Conservation (phyloP, 129 eudicot genomes). For the Sambucus nigra region DNA sequence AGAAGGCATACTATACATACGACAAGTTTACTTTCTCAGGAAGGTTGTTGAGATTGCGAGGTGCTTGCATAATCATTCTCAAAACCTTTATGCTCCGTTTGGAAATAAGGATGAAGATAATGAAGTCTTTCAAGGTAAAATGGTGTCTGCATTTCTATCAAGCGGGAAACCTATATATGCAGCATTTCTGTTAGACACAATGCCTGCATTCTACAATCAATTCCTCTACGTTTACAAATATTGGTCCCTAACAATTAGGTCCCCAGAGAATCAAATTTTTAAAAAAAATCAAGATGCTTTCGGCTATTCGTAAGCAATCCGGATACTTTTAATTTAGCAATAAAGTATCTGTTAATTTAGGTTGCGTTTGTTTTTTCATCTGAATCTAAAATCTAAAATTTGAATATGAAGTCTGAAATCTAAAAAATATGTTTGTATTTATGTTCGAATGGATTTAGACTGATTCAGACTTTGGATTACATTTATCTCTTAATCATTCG, state of each 20-base stretch:
- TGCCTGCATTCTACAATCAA: slow-evolving; percentile 4
- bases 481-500: too few relatives aligned
- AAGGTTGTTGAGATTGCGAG: slow-evolving; percentile 15
- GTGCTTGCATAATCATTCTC: slow-evolving; percentile 19
- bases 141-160: slow-evolving; percentile 97
- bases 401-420: too few relatives aligned
- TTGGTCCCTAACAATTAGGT: neutral
- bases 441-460: too few relatives aligned
- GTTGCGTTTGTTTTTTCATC: too few relatives aligned
- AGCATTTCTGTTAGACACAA: slow-evolving; percentile 7
- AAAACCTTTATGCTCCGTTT: slow-evolving; percentile 11
- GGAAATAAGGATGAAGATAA: slow-evolving; percentile 64
- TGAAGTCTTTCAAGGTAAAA: slow-evolving; percentile 70
- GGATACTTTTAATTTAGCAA: neutral
- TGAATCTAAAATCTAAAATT: too few relatives aligned
- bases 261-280: too few relatives aligned
- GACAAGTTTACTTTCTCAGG: slow-evolving; percentile 17
- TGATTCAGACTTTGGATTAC: too few relatives aligned
- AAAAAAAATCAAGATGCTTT: neutral
- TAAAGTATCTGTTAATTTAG: neutral
- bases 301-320: neutral
- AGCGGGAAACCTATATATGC: slow-evolving; percentile 68
- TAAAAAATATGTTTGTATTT: too few relatives aligned
- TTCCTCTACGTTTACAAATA: neutral
- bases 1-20: slow-evolving; percentile 14